Conservation (phyloP, 345 rosid species). For the Salix udensis region DNA sequence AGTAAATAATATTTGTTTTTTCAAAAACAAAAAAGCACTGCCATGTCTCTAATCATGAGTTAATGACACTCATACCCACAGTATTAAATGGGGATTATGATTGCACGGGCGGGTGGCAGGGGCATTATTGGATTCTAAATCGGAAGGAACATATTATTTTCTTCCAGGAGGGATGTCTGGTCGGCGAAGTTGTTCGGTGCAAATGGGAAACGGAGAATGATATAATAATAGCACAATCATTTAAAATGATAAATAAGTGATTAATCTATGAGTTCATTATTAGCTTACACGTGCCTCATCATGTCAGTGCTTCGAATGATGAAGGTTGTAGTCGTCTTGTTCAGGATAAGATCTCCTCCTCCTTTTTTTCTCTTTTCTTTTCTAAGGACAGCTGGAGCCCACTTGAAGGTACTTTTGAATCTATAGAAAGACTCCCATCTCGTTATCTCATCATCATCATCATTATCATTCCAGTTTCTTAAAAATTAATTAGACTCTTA, state of each 20-base stretch:
- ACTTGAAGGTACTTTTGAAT: slow-evolving; percentile 15
- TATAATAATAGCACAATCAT: slow-evolving; percentile 29
- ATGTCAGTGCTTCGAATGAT: slow-evolving; percentile 28
- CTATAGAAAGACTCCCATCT: slow-evolving; percentile 17
- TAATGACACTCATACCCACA: slow-evolving; percentile 8
- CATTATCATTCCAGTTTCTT: neutral
- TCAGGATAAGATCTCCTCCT: slow-evolving; percentile 4
- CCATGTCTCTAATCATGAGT: no score
- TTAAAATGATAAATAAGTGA: slow-evolving; percentile 11
- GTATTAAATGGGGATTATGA: neutral
- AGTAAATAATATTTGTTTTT: no score
- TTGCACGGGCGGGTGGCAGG: slow-evolving; percentile 21
- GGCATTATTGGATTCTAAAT: slow-evolving; percentile 7
- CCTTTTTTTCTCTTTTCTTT: neutral
- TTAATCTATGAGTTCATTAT: neutral
- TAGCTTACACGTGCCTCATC: slow-evolving; percentile 6
- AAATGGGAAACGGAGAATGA: slow-evolving; percentile 13
- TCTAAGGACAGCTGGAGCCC: neutral
- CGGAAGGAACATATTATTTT: neutral
- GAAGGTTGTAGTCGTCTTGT: slow-evolving; percentile 28
- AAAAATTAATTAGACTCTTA: neutral
- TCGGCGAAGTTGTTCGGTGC: slow-evolving; percentile 3
- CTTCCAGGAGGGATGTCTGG: slow-evolving; percentile 33
- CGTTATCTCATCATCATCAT: neutral
- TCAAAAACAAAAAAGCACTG: no score